A percentile compares a stretch with the other conserved stretches of the same genome.
These are phyloP conservation scores for Phialocephala subalpina DNA, from an alignment of 2,329 filamentous ascomycete genomes.

Conservation along the genomic window DNA sequence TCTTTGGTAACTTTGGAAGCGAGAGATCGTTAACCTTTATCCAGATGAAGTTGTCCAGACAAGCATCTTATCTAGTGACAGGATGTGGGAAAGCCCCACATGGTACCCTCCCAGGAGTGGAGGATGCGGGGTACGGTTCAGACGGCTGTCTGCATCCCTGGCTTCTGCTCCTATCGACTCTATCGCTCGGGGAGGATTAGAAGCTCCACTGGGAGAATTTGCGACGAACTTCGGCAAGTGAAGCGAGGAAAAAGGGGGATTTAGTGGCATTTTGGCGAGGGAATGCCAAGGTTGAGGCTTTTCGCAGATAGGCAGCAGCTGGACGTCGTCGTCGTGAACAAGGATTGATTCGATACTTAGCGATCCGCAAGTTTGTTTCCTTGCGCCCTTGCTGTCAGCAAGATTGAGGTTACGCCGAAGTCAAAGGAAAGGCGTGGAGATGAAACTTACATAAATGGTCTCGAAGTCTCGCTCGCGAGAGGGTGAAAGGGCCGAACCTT, in stretches of 20 bases:
- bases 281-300: neutral
- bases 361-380: neutral
- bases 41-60: neutral
- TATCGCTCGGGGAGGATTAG: neutral
- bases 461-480: neutral
- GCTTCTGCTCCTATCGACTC: neutral
- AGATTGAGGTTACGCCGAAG: constrained; percentile 11
- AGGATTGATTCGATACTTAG: neutral
- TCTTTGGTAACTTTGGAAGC: neutral
- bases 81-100: constrained; percentile 12
- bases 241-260: constrained; percentile 6
- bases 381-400: constrained; percentile 13
- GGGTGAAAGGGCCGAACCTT: neutral
- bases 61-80: neutral
- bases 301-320: neutral
- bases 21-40: neutral
- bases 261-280: neutral
- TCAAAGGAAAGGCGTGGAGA: constrained; percentile 16
- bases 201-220: no score
- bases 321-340: no score
- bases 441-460: neutral
- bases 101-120: constrained; percentile 6
- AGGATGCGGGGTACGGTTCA: constrained; percentile 10
- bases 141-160: neutral
- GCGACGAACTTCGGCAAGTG: neutral